These are phyloP conservation scores for Salix arbutifolia DNA, from an alignment of 345 rosid genomes.

Conservation along the genomic window DNA sequence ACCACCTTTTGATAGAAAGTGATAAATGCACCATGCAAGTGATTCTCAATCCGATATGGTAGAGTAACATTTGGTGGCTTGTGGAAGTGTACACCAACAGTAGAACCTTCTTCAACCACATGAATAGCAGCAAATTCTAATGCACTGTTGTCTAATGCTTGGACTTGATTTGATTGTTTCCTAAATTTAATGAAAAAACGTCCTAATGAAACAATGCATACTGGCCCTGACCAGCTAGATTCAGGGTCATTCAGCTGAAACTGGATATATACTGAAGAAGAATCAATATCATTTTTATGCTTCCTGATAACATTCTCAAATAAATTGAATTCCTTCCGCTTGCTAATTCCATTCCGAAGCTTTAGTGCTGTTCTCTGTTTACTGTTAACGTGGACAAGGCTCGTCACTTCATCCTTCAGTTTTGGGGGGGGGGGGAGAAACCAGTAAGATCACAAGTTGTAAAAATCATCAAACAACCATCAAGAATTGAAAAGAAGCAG, in stretches of 20 bases:
- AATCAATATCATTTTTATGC: slow-evolving; percentile 57
- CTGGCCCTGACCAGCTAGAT: slow-evolving; percentile 84
- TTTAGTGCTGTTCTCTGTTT: slow-evolving; percentile 47
- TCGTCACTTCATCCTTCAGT: slow-evolving; percentile 68
- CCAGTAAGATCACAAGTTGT: slow-evolving; percentile 2
- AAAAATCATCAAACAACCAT: slow-evolving; percentile 7
- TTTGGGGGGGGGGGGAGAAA: slow-evolving; percentile 16
- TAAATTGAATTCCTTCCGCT: slow-evolving; percentile 54
- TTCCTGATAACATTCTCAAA: slow-evolving; percentile 80
- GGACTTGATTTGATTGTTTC: slow-evolving; percentile 49
- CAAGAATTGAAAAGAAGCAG: slow-evolving; percentile 18
- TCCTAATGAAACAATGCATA: slow-evolving; percentile 82
- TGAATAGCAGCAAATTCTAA: slow-evolving; percentile 66
- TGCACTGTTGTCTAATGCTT: slow-evolving; percentile 20
- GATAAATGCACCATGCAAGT: slow-evolving; percentile 52
- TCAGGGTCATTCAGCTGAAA: slow-evolving; percentile 55
- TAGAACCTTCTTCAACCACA: slow-evolving; percentile 83
- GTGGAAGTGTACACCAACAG: slow-evolving; percentile 65
- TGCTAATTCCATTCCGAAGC: slow-evolving; percentile 49
- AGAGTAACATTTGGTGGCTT: slow-evolving; percentile 62
- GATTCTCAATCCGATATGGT: slow-evolving; percentile 88
- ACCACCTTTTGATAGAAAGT: slow-evolving; percentile 90
- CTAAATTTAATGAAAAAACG: slow-evolving; percentile 78
- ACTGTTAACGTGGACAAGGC: slow-evolving; percentile 43
- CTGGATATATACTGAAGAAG: slow-evolving; percentile 53